Percentiles rank a stretch among this genome's conserved stretches.
These are phyloP conservation scores for Stevia rebaudiana DNA, from an alignment of 140 eudicot genomes.

Conservation along the genomic window DNA sequence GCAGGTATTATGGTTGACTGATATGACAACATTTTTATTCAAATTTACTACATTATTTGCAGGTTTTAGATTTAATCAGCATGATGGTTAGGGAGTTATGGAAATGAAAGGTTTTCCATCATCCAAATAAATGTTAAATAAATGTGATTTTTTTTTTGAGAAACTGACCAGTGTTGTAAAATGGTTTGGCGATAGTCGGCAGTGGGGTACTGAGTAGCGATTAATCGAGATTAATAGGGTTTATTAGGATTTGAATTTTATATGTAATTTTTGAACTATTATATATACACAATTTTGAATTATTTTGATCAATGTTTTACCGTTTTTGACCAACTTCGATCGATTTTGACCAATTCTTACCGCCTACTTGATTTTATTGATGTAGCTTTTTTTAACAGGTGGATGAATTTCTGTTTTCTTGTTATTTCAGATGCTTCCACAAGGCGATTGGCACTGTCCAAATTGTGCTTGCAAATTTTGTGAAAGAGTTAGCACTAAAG, in stretches of 20 bases:
- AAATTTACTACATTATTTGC: not conserved
- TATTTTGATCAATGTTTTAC: too few species aligned
- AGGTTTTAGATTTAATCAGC: not conserved
- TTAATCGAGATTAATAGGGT: too few species aligned
- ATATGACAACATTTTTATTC: not conserved
- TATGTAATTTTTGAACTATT: too few species aligned
- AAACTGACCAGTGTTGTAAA: too few species aligned
- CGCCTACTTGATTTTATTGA: slow-evolving; percentile 2
- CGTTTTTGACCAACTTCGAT: too few species aligned
- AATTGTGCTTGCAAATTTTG: slow-evolving; percentile 85
- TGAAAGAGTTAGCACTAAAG: slow-evolving; percentile 39
- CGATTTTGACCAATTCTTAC: too few species aligned
- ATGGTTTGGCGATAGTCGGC: too few species aligned
- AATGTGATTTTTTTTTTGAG: not conserved
- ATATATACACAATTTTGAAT: too few species aligned
- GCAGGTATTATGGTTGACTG: slow-evolving; percentile 37
- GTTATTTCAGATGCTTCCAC: slow-evolving; percentile 72
- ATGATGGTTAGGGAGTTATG: slow-evolving; percentile 5
- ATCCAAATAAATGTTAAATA: not conserved
- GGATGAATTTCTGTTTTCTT: slow-evolving; percentile 14
- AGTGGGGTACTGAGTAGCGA: too few species aligned
- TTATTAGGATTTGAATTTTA: too few species aligned
- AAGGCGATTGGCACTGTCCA: slow-evolving; percentile 95
- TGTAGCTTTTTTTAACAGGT: slow-evolving; percentile 14
- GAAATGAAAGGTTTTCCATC: not conserved